Evolutionary conservation across 352 stramenopile genomes (phyloP), one percentile per base, ranked within the genome.

Genomic region (Phytophthora litchii): DNA sequence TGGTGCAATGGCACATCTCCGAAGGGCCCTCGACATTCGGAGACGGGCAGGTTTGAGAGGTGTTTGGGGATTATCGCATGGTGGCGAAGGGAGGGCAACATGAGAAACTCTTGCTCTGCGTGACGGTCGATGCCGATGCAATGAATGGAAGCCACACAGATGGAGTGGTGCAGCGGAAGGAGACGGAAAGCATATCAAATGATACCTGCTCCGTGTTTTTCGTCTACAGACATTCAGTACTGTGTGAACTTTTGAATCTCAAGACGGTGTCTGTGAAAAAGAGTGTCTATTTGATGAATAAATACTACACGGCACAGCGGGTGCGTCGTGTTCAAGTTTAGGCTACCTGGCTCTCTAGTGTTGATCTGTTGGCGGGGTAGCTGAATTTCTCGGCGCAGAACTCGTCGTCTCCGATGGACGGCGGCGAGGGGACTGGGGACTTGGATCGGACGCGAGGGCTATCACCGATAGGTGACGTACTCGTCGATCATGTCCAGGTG

Each of bases 401-500:
- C 34, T 44, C 40, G 49, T 56, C 23, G 42, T 54, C 35, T 54
- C 13, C 45, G 48, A 43, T 41, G 20, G 51, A 59, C 38, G 51
- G 51, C 51, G 45, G 54, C 43, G 35, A 55, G 37, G 21, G 40
- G 25, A 41, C 44, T 63, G 45, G 12, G 16, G 17, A 56, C 43
- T 50, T 16, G 31, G 50, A 63, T 3, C 19, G n/a, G 37, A 56
- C 17, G 29, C 17, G 31, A 10, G 23, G 17, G 16, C 10, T 57
- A 21, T 74, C 52, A 74, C 45, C 66, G 60, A 55, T 86, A 86
- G 14, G 50, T 56, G 47, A 80, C 57, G 44, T 76, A 61, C 57
- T 86, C 76, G 54, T 80, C 50, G 54, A 86, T 82, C 54, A 72
- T 62, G 65, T 86, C 70, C 19, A 85, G 64, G 41, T 63, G 67